Base-by-base conservation (phyloP, 2,329 filamentous ascomycete species). In the Epichloe coenophiala region DNA sequence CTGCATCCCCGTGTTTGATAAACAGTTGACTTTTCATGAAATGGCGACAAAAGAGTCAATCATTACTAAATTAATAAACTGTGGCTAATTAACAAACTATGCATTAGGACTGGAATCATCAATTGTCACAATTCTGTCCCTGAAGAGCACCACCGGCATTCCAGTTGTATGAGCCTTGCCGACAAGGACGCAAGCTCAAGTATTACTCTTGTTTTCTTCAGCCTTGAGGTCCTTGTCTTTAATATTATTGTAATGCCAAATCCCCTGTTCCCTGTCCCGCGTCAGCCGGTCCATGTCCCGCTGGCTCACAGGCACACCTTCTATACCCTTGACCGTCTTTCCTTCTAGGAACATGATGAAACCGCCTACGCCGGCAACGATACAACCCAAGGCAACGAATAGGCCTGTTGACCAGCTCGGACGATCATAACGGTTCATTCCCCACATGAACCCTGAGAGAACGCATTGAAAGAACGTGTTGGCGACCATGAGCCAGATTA, bases 381-480 rank as follows among this genome's bases (percentile, higher is more conserved):
- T 72, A 60, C 82, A 89, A 3, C 81, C 88, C 5, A 91, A 62
- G 2, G 78, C 84, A 17, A 95, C 84, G 60, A 93, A 88, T 0
- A 89, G 66, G 1, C 87, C 88, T 0, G 86, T 90, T 11, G 81
- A 77, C 87, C 87, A 94, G 21, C 78, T 77, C 0, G 88, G 87
- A n/a, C 88, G 73, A 21, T 84, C 68, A 59, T 81, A 83, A 21
- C 86, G 72, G 61, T 87, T 85, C 66, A 86, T 72, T 2, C 78
- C 81, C 86, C 86, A 94, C 88, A 95, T 94, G 68, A 88, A 85
- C 3, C 77, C 83, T 7, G 81, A 84, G 2, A 95, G 73, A 17
- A 80, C 74, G 39, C 75, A 75, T 64, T 95, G 89, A 43, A 93
- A 74, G 50, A 90, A 75, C 0, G 88, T 93, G 60, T 95, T 94